These are phyloP conservation scores for Bipolaris zeicola DNA, from an alignment of 2,329 filamentous ascomycete genomes.

Conservation along the genomic window DNA sequence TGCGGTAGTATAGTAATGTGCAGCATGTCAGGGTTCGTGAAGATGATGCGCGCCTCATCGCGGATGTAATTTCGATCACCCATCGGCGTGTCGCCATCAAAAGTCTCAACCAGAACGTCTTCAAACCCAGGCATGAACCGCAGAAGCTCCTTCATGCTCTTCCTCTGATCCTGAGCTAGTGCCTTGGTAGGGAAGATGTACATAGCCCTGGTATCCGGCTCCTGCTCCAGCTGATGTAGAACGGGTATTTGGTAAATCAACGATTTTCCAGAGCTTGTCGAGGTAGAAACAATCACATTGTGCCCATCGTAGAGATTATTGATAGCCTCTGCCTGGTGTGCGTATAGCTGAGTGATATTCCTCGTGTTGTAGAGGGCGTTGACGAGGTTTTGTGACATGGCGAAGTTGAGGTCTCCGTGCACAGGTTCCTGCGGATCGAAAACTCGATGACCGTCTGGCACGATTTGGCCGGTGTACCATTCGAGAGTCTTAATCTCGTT, in stretches of 20 bases:
- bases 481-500: slow-evolving; percentile 78
- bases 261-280: slow-evolving; percentile 95
- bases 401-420: slow-evolving; percentile 82
- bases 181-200: slow-evolving; percentile 99
- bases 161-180: slow-evolving; percentile 88
- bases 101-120: slow-evolving; percentile 82
- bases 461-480: slow-evolving; percentile 92
- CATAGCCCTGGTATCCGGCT: slow-evolving; percentile 80
- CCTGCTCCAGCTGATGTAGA: slow-evolving; percentile 80
- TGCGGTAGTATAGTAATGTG: slow-evolving; percentile 93
- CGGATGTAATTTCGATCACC: slow-evolving; percentile 76
- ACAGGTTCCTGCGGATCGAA: slow-evolving; percentile 84
- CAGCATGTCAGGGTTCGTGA: slow-evolving; percentile 98
- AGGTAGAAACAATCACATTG: slow-evolving; percentile 91
- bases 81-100: slow-evolving; percentile 94
- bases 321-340: slow-evolving; percentile 91
- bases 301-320: slow-evolving; percentile 82
- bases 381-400: slow-evolving; percentile 88
- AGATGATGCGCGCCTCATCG: slow-evolving; percentile 89
- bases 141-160: slow-evolving; percentile 85
- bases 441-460: slow-evolving; percentile 88
- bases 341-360: slow-evolving; percentile 83
- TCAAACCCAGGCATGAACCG: slow-evolving; percentile 79
- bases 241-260: slow-evolving; percentile 98
- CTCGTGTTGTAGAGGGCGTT: slow-evolving; percentile 94